Evolutionary conservation across 169 alveolate genomes (phyloP), one percentile per base, ranked within the genome.

Genomic region (Plasmodium gallinaceum): DNA sequence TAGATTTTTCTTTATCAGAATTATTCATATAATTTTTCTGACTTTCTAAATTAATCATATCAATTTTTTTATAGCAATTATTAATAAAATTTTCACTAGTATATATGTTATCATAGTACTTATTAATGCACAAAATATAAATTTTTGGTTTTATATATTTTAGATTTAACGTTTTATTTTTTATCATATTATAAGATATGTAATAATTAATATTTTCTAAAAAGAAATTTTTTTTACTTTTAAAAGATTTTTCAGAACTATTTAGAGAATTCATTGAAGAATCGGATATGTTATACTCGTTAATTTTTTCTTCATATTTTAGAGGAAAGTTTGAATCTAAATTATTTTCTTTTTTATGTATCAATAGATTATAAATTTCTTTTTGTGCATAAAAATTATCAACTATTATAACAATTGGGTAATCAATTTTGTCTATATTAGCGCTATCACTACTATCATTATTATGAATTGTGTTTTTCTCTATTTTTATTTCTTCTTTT

Each of bases 361-460:
- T 4, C 4, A 86, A 18, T 18, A 86, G 39, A 48, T 86, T 86
- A 58, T 86, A 86, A 14, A 86, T 46, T 69, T 86, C 92, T 37
- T 71, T 86, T 71, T 86, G 92, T 7, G 75, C 71, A 61, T 86
- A 86, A 54, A 58, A 86, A 45, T 86, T 86, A 20, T 86, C 92
- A 3, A 72, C 87, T 26, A 86, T 71, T 22, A 86, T 71, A 18
- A 65, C 92, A 16, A 86, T 71, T 32, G 92, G 88, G 48, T 86
- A 86, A 12, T 86, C 87, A 16, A 86, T 54, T 62, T 71, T 86
- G 7, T 45, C 73, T 0, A 64, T 20, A 14, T 42, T 24, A 26
- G 7, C 58, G 16, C 24, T 52, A 62, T 32, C n/a, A 62, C 20
- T 32, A 32, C 22, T 42, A 37, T 26, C 7, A n/a, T 18, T 54